These are phyloP conservation scores for Diaporthe ampelina DNA, from an alignment of 2,329 filamentous ascomycete species.

Conservation along the genomic window DNA sequence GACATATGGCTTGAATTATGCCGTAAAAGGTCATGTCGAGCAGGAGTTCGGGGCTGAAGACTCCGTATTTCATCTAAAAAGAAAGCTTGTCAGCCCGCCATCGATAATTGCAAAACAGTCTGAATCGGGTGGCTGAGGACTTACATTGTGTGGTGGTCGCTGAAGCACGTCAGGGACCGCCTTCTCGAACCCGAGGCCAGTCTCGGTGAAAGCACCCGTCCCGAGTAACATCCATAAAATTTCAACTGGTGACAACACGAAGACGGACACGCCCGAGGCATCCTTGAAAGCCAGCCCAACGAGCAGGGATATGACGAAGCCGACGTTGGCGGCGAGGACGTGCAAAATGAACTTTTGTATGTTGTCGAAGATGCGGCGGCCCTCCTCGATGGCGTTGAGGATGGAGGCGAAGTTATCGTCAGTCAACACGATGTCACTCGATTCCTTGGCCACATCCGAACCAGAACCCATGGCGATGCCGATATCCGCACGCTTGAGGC, in stretches of 20 bases:
- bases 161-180: constrained; percentile 73
- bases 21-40: background rate
- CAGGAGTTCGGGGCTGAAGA: background rate
- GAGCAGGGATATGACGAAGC: constrained; percentile 72
- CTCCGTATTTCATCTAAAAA: background rate
- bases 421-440: background rate
- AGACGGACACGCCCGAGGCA: constrained; percentile 69
- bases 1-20: background rate
- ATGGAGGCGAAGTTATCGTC: constrained; percentile 19
- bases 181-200: constrained; percentile 76
- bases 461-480: constrained; percentile 77
- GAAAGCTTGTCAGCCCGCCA: background rate
- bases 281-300: constrained; percentile 78
- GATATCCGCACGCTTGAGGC: constrained; percentile 74
- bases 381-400: constrained; percentile 46
- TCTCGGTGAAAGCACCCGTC: constrained; percentile 75
- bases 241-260: constrained; percentile 75
- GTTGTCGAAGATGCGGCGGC: constrained; percentile 74
- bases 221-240: constrained; percentile 82
- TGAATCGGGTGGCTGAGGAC: background rate
- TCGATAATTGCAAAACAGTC: too few species aligned
- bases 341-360: constrained; percentile 77
- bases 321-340: constrained; percentile 72
- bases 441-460: constrained; percentile 71
- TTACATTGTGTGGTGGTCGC: constrained; percentile 61